Conservation (phyloP, 2,329 filamentous ascomycete genomes). For the Aspergillus novofumigatus region DNA sequence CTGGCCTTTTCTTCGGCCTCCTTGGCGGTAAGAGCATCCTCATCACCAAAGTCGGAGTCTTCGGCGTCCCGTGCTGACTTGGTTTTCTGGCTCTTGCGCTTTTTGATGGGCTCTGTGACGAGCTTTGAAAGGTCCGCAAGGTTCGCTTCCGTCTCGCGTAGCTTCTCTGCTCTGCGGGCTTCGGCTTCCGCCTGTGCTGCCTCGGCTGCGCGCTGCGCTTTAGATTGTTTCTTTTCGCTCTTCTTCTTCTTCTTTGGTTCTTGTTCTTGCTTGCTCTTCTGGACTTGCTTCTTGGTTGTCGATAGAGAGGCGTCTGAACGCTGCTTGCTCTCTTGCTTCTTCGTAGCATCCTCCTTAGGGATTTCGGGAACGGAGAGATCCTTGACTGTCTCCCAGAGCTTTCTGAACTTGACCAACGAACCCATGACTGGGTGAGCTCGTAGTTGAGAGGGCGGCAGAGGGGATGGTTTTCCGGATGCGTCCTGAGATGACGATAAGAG, state of each 20-base stretch:
- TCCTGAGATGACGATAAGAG: slow-evolving; percentile 76
- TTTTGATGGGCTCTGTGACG: slow-evolving; percentile 44
- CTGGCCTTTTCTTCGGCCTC: slow-evolving; percentile 82
- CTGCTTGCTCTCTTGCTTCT: slow-evolving; percentile 18
- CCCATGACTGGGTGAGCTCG: slow-evolving; percentile 91
- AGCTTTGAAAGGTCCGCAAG: slow-evolving; percentile 68
- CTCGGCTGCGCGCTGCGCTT: slow-evolving; percentile 49
- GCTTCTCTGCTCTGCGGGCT: slow-evolving; percentile 50
- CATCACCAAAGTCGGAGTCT: slow-evolving; percentile 90
- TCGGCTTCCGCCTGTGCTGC: slow-evolving; percentile 53
- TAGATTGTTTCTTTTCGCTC: slow-evolving; percentile 36
- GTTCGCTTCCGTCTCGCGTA: slow-evolving; percentile 61
- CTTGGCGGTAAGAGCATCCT: slow-evolving; percentile 70
- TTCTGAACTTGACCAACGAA: slow-evolving; percentile 71
- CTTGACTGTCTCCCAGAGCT: slow-evolving; percentile 74
- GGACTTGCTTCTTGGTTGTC: slow-evolving; percentile 21
- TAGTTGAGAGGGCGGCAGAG: slow-evolving; percentile 71
- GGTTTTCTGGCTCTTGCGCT: slow-evolving; percentile 38
- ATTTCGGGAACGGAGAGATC: slow-evolving; percentile 53
- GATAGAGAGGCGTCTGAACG: slow-evolving; percentile 19
- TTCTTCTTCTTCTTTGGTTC: slow-evolving; percentile 40
- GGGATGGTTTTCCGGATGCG: slow-evolving; percentile 49
- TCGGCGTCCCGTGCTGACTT: slow-evolving; percentile 44
- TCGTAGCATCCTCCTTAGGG: slow-evolving; percentile 18
- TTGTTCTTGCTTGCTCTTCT: slow-evolving; percentile 35